phyloP scores from a whole-genome alignment of 805 yeast species.

The Metschnikowia shivogae region DNA sequence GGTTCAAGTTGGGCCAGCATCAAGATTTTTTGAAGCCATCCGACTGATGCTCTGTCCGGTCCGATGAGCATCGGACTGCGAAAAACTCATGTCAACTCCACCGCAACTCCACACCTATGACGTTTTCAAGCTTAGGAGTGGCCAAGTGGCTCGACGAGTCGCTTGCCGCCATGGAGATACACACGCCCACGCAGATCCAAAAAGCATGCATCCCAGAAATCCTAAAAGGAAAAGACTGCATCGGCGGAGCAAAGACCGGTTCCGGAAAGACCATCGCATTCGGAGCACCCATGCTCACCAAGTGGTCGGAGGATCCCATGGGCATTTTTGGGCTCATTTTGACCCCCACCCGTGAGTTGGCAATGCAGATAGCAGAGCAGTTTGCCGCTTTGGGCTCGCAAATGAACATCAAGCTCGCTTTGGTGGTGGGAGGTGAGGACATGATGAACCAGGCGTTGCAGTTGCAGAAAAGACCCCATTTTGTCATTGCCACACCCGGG shows the following conservation, averaged over 20 bases:
- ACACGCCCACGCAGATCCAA: conserved; percentile 84
- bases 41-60: neutral
- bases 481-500: conserved; percentile 96
- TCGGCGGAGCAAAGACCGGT: conserved; percentile 98
- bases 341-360: conserved; percentile 93
- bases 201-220: conserved; percentile 84
- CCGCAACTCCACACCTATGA: conserved; percentile 18
- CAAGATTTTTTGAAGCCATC: too few species aligned
- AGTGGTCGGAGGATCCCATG: conserved; percentile 93
- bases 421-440: conserved; percentile 93
- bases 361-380: conserved; percentile 96
- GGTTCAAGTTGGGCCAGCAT: too few species aligned
- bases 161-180: conserved; percentile 73
- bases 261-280: conserved; percentile 97
- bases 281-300: conserved; percentile 93
- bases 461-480: conserved; percentile 82
- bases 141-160: conserved; percentile 86
- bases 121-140: conserved; percentile 65
- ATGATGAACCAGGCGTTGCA: conserved; percentile 84
- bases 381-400: conserved; percentile 87
- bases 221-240: conserved; percentile 79
- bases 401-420: conserved; percentile 77
- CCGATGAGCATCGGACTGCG: conserved; percentile 17
- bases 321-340: conserved; percentile 87
- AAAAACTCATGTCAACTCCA: conserved; percentile 3